Base-by-base conservation (phyloP, 1,284 basidiomycete species). In the Cryptococcus amylolentus region DNA sequence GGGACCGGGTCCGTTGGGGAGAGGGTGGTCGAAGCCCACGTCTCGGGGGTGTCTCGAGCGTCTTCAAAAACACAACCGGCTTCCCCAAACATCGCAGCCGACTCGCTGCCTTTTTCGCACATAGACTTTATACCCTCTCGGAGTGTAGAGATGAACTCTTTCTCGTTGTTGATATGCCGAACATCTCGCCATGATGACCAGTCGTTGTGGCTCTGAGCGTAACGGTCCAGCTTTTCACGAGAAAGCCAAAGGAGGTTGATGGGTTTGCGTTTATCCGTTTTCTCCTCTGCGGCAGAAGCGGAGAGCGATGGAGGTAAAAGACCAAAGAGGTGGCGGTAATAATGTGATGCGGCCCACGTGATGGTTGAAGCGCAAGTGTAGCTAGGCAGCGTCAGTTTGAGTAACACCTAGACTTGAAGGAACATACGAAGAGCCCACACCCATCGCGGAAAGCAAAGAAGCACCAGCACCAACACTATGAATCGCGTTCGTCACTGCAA, bases 181-280 rank as follows among this genome's bases (percentile, higher is more conserved):
- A 67, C 55, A 9, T 58, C 63, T 20, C 71, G 64, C 75, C 75
- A 77, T 12, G 49, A 39, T 1, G 64, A 68, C 66, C 67, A 69
- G 42, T 73, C 68, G 49, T 65, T 55, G 39, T 70, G 58, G 13
- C 58, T 55, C 45, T 65, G 51, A 1, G 70, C 63, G 54, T 67
- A 67, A 26, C 47, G 46, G 46, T 75, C 70, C 16, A 73, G 62
- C 49, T 72, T 71, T 2, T 61, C 61, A 8, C 75, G 58, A 2
- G 68, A 68, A 4, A 77, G 60, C 67, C 70, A 77, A 2, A 77
- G 66, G 10, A 77, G 64, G 53, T 75, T 72, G 57, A 77, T 66
- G 0, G 65, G 59, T 31, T 53, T 46, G 7, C 58, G 58, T 23
- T 42, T 48, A 37, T 54, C 28, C 2, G 54, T 53, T 14, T 55